These are phyloP conservation scores for Aspergillus bertholletiae DNA, from an alignment of 495 filamentous ascomycete genomes.

Conservation along the genomic window DNA sequence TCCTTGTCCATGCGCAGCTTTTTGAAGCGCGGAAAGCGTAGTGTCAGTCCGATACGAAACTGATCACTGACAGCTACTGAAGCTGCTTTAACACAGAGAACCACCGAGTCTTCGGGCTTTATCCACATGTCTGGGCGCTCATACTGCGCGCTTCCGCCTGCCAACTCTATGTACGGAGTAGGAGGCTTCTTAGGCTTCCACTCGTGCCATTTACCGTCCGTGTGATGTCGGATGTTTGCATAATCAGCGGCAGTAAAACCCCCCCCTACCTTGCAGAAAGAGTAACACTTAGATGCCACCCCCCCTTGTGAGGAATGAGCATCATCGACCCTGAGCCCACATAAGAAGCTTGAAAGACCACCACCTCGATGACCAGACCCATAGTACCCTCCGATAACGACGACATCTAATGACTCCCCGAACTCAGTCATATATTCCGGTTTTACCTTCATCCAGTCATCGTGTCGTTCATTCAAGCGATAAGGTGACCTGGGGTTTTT, in stretches of 20 bases:
- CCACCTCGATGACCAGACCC: conserved; percentile 84
- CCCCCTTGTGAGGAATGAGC: conserved; percentile 48
- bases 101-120: conserved; percentile 79
- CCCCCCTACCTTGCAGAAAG: conserved; percentile 95
- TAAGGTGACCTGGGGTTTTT: conserved; percentile 92
- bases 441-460: conserved; percentile 99
- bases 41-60: conserved; percentile 73
- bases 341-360: conserved; percentile 78
- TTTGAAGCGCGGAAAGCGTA: conserved; percentile 92
- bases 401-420: conserved; percentile 85
- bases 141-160: conserved; percentile 66
- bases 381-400: conserved; percentile 91
- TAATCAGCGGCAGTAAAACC: conserved; percentile 87
- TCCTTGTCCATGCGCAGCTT: conserved; percentile 73
- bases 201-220: conserved; percentile 84
- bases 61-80: conserved; percentile 68
- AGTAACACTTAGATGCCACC: conserved; percentile 73
- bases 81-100: conserved; percentile 88
- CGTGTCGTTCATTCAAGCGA: conserved; percentile 83
- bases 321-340: conserved; percentile 75
- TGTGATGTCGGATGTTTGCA: conserved; percentile 72
- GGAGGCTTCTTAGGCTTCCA: conserved; percentile 84
- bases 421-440: conserved; percentile 98
- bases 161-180: conserved; percentile 74
- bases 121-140: conserved; percentile 95